These are phyloP conservation scores for Barbarea vulgaris DNA, from an alignment of 345 rosid species.

Conservation along the genomic window DNA sequence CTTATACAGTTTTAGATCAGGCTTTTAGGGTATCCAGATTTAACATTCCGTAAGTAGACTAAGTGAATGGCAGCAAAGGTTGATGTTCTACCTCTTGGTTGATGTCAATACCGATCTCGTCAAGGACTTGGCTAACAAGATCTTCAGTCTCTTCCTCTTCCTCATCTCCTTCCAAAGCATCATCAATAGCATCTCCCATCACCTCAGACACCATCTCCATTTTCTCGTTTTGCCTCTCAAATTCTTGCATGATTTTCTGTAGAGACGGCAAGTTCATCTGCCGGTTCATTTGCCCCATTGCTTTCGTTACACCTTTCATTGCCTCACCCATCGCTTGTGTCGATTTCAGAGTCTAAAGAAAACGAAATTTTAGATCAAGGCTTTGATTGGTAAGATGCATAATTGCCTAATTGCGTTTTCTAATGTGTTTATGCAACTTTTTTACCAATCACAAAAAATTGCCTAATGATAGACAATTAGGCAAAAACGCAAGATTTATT, in stretches of 20 bases:
- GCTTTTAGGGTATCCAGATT: neutral
- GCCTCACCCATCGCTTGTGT: constrained; percentile 98
- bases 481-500: too few species aligned
- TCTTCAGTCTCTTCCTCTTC: constrained; percentile 96
- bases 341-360: constrained; percentile 63
- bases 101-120: constrained; percentile 84
- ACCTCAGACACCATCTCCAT: constrained; percentile 91
- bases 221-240: constrained; percentile 89
- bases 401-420: too few species aligned
- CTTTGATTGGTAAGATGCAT: too few species aligned
- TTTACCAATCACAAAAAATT: too few species aligned
- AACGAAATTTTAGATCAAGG: too few species aligned
- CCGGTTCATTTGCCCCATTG: constrained; percentile 92
- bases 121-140: constrained; percentile 85
- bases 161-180: constrained; percentile 91
- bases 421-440: too few species aligned
- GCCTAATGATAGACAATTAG: too few species aligned
- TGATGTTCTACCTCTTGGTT: constrained; percentile 72
- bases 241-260: constrained; percentile 88
- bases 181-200: constrained; percentile 90
- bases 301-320: constrained; percentile 92
- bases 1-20: neutral
- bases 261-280: constrained; percentile 90
- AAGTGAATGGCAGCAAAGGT: neutral
- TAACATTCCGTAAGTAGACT: neutral